These are phyloP conservation scores for Aureobasidium sp. DNA, from an alignment of 2,329 filamentous ascomycete species.

Conservation along the genomic window DNA sequence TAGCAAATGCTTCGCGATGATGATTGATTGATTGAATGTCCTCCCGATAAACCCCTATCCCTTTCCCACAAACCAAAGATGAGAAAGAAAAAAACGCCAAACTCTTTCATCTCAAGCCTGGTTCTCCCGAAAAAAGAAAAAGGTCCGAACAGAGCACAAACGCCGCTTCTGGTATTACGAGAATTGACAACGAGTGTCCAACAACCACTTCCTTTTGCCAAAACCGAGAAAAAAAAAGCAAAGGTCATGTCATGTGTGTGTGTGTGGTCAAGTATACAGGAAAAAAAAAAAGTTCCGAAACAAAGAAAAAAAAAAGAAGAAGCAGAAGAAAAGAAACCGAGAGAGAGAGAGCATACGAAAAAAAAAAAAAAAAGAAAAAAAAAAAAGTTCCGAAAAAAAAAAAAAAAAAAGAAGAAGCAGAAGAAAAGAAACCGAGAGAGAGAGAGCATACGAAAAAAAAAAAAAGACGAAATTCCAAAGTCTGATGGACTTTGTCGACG, in stretches of 20 bases:
- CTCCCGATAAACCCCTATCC: neutral
- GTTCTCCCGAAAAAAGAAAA: slow-evolving; percentile 10
- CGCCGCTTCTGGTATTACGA: neutral
- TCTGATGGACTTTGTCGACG: too few species aligned
- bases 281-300: neutral
- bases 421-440: neutral
- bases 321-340: neutral
- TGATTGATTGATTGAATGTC: too few species aligned
- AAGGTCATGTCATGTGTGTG: neutral
- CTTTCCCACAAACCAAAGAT: too few species aligned
- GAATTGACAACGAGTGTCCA: too few species aligned
- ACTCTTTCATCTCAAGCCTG: slow-evolving; percentile 22
- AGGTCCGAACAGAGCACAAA: slow-evolving; percentile 18
- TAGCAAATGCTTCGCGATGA: neutral
- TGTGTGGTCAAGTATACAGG: slow-evolving; percentile 1
- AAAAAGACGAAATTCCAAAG: neutral
- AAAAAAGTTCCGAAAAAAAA: neutral
- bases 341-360: neutral
- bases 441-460: neutral
- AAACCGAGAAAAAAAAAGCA: neutral
- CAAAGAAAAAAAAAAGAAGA: slow-evolving; percentile 16
- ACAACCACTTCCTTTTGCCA: slow-evolving; percentile 32
- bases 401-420: slow-evolving; percentile 17
- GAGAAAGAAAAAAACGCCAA: slow-evolving; percentile 11
- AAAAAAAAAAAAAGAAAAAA: neutral